Conservation (phyloP, 768 basidiomycete species). For the Phanerochaete carnosa region DNA sequence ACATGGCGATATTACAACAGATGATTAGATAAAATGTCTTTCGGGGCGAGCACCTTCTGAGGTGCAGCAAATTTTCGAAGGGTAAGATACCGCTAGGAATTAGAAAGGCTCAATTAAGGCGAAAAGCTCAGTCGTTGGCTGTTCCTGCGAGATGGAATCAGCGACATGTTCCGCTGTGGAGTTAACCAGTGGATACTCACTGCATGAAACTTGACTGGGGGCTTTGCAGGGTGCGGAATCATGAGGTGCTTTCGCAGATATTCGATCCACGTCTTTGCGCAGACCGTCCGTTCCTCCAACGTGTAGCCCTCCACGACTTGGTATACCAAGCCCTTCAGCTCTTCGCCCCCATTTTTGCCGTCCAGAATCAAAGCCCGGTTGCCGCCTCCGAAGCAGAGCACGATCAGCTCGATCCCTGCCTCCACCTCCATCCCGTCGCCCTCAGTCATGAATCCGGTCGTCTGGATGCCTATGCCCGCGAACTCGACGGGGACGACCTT, state of each 20-base stretch:
- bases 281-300: background rate
- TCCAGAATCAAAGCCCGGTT: conserved; percentile 1
- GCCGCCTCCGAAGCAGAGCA: conserved; percentile 5
- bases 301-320: background rate
- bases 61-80: too few species aligned
- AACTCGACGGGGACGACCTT: conserved; percentile 5
- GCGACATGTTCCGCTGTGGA: background rate
- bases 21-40: too few species aligned
- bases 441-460: background rate
- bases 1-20: background rate
- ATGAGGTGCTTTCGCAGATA: conserved; percentile 4
- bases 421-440: background rate
- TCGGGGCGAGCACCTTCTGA: too few species aligned
- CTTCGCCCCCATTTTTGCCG: conserved; percentile 8
- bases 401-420: conserved; percentile 3
- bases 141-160: background rate
- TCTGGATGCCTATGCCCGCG: conserved; percentile 5
- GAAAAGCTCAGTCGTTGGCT: background rate
- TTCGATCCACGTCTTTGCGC: conserved; percentile 2
- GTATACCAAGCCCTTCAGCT: conserved; percentile 10
- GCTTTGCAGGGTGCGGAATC: background rate
- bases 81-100: background rate
- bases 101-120: background rate
- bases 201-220: background rate
- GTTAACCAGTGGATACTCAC: background rate